Percentiles rank a stretch among this genome's conserved stretches.
Evolutionary conservation across 2,329 filamentous ascomycete species (phyloP).

Genomic region (Metarhizium humberi): DNA sequence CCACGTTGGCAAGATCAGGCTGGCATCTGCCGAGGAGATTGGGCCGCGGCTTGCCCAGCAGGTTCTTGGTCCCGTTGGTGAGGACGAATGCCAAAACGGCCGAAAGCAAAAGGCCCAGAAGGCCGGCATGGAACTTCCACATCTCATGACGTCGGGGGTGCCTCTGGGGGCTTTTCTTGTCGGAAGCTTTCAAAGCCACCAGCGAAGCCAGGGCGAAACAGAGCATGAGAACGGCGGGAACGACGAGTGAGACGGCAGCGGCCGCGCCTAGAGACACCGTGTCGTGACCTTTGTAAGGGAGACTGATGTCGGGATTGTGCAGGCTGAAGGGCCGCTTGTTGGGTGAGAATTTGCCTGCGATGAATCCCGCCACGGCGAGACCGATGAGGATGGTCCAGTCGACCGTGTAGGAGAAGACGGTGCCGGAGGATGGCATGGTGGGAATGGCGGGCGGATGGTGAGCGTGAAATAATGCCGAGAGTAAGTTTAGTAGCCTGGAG

Average conservation of each 20-base stretch:
- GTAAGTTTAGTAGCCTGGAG: no score
- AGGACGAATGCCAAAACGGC: conserved; percentile 59
- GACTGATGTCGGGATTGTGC: conserved; percentile 56
- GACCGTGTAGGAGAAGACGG: conserved; percentile 49
- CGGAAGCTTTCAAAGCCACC: neutral
- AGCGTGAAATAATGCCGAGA: no score
- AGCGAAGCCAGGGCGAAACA: neutral
- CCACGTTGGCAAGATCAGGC: conserved; percentile 51
- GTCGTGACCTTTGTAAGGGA: conserved; percentile 51
- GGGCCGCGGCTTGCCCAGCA: conserved; percentile 52
- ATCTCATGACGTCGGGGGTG: conserved; percentile 61
- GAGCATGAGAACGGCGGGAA: neutral
- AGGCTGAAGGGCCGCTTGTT: conserved; percentile 54
- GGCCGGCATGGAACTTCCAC: conserved; percentile 72
- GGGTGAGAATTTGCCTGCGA: conserved; percentile 42
- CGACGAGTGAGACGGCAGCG: conserved; percentile 44
- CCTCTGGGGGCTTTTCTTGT: conserved; percentile 20
- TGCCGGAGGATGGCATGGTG: neutral
- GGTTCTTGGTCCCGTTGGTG: conserved; percentile 65
- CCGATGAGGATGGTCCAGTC: conserved; percentile 36
- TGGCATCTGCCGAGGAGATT: conserved; percentile 66
- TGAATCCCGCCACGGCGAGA: conserved; percentile 40
- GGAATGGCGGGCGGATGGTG: no score
- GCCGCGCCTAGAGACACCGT: conserved; percentile 47
- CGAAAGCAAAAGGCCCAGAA: conserved; percentile 62